phyloP scores from a whole-genome alignment of 495 filamentous ascomycete genomes.

The Tuber umbilicatum region DNA sequence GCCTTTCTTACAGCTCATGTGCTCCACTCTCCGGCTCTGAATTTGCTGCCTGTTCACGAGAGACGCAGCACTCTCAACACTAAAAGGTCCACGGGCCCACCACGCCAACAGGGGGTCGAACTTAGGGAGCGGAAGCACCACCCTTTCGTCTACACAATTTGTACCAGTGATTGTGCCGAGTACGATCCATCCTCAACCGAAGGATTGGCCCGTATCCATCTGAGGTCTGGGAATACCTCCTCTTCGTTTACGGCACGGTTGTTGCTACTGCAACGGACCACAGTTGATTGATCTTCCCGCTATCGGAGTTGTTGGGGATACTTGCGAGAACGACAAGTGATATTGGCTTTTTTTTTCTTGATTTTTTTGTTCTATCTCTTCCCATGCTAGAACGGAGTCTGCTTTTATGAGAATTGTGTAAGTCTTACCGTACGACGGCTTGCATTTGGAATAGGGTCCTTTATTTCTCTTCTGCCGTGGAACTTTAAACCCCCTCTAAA shows the following conservation, averaged over 20 bases:
- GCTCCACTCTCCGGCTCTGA: neutral
- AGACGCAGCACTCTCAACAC: neutral
- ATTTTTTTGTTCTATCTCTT: neutral
- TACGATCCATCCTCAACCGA: neutral
- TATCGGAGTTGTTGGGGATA: neutral
- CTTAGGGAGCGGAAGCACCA: neutral
- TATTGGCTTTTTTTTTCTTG: neutral
- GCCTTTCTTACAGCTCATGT: neutral
- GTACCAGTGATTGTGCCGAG: neutral
- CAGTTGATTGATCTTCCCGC: neutral
- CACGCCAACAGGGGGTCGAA: neutral
- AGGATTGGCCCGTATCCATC: neutral
- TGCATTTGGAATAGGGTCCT: neutral
- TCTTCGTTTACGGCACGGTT: neutral
- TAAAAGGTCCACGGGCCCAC: neutral
- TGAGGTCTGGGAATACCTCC: neutral
- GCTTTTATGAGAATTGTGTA: neutral
- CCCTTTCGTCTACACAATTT: neutral
- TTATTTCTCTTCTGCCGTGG: neutral
- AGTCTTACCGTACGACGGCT: neutral
- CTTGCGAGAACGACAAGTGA: neutral
- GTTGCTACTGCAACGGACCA: slow-evolving; percentile 4
- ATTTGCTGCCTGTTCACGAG: neutral
- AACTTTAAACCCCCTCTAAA: neutral
- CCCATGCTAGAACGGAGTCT: neutral